These are phyloP conservation scores for Simplicillium aogashimaense DNA, from an alignment of 2,329 filamentous ascomycete species.

Conservation along the genomic window DNA sequence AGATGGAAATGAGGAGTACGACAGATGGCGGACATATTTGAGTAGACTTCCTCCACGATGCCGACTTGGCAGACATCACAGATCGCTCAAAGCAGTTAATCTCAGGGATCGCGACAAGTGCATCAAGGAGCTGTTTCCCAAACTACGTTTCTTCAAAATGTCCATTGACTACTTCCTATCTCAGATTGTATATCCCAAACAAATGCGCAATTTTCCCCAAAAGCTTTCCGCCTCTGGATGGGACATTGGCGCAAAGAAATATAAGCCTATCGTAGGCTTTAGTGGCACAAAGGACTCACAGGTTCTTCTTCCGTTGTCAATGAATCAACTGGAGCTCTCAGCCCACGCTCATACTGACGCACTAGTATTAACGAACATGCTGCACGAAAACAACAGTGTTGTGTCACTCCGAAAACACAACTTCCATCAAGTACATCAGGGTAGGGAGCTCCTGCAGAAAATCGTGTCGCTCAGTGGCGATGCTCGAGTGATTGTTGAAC, in stretches of 20 bases:
- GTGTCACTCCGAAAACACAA: conserved; percentile 1
- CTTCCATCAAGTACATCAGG: too few relatives aligned
- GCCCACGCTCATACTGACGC: conserved; percentile 57
- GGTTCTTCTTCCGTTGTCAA: conserved; percentile 43
- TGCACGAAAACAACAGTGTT: conserved; percentile 41
- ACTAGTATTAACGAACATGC: conserved; percentile 48
- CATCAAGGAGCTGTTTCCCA: conserved; percentile 36
- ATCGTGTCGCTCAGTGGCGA: not conserved
- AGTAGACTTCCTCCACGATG: conserved; percentile 16
- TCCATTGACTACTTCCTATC: conserved; percentile 55
- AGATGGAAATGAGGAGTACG: conserved; percentile 40
- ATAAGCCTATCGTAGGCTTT: conserved; percentile 50
- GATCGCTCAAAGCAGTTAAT: conserved; percentile 42
- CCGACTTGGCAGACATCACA: conserved; percentile 17
- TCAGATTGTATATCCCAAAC: conserved; percentile 47
- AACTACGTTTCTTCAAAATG: conserved; percentile 38
- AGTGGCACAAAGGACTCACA: conserved; percentile 59
- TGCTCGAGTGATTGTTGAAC: conserved; percentile 44
- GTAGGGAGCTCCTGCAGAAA: not conserved
- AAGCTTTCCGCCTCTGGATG: conserved; percentile 59
- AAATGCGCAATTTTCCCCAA: conserved; percentile 50
- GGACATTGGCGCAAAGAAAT: conserved; percentile 45
- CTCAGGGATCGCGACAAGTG: conserved; percentile 43
- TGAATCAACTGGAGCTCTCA: conserved; percentile 44
- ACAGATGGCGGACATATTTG: conserved; percentile 31